Conservation (phyloP, 208 protist species). For the Vickermania ingenoplastis region DNA sequence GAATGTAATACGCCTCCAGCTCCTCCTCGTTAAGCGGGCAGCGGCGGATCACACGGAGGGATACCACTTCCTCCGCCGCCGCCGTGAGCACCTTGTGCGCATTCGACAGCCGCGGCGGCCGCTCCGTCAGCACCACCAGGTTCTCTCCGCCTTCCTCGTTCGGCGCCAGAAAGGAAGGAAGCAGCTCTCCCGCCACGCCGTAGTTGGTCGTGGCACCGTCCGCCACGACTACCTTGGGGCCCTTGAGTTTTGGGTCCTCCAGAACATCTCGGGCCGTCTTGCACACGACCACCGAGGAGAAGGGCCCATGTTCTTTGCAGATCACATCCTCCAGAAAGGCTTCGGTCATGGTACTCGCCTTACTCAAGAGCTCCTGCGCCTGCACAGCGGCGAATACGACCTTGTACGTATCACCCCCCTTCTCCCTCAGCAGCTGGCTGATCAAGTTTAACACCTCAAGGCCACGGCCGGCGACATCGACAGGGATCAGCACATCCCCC, state of each 20-base stretch:
- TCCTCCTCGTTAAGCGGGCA: conserved; percentile 64
- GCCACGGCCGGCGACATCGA: conserved; percentile 54
- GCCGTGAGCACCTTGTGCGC: conserved; percentile 25
- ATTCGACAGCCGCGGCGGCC: conserved; percentile 42
- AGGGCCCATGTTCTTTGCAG: conserved; percentile 50
- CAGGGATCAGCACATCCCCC: conserved; percentile 77
- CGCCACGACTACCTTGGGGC: conserved; percentile 69
- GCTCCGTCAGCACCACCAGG: conserved; percentile 52
- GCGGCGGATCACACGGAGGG: conserved; percentile 31
- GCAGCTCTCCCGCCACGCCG: conserved; percentile 58
- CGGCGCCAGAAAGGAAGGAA: conserved; percentile 28
- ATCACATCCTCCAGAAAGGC: conserved; percentile 34
- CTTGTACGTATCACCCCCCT: conserved; percentile 75
- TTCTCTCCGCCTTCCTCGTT: conserved; percentile 27
- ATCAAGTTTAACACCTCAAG: conserved; percentile 73
- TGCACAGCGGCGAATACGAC: conserved; percentile 69
- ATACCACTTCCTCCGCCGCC: conserved; percentile 22
- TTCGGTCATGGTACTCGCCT: conserved; percentile 81
- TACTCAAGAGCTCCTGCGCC: conserved; percentile 60
- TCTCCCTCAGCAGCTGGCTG: conserved; percentile 52
- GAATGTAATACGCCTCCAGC: conserved; percentile 80
- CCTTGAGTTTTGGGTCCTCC: conserved; percentile 10
- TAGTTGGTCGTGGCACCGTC: conserved; percentile 72
- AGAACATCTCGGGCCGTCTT: conserved; percentile 60
- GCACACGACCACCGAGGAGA: conserved; percentile 68